phyloP scores from a whole-genome alignment of 257 asterid species.

The Forsythia suspensa region DNA sequence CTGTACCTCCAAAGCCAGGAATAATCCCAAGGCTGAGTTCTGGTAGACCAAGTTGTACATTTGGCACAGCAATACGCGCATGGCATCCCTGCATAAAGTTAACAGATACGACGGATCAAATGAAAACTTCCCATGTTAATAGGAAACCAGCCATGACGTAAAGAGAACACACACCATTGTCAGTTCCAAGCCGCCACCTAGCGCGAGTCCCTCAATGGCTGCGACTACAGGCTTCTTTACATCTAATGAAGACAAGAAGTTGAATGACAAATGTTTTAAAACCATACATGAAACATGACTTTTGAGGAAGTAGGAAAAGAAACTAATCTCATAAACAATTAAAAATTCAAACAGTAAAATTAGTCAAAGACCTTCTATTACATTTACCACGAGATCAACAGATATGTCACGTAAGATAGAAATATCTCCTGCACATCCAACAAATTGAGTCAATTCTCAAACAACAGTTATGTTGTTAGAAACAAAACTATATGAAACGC shows the following conservation, averaged over 20 bases:
- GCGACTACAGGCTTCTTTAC: slow-evolving; percentile 90
- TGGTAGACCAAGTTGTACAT: slow-evolving; percentile 84
- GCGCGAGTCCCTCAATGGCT: slow-evolving; percentile 93
- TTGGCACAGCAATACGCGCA: slow-evolving; percentile 91
- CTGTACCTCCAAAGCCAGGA: slow-evolving; percentile 93
- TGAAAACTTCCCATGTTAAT: slow-evolving; percentile 1
- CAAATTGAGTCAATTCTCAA: slow-evolving; percentile 19
- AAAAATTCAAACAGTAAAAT: slow-evolving; percentile 15
- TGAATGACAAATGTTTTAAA: slow-evolving; percentile 14
- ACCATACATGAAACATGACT: not conserved
- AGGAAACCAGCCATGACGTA: slow-evolving; percentile 6
- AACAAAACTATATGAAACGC: not conserved
- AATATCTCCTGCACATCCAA: slow-evolving; percentile 63
- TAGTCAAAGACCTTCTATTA: slow-evolving; percentile 66
- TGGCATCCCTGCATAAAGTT: slow-evolving; percentile 70
- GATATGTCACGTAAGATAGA: slow-evolving; percentile 70
- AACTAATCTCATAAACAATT: not conserved
- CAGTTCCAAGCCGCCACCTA: slow-evolving; percentile 96
- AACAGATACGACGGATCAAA: slow-evolving; percentile 11
- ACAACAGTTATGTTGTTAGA: slow-evolving; percentile 16
- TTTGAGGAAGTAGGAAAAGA: slow-evolving; percentile 3
- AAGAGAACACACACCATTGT: slow-evolving; percentile 66
- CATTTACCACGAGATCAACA: slow-evolving; percentile 49
- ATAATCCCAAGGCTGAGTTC: slow-evolving; percentile 94
- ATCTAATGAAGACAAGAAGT: slow-evolving; percentile 47